Base-by-base conservation (phyloP, 2,329 filamentous ascomycete species). In the Diplodia sapinea region DNA sequence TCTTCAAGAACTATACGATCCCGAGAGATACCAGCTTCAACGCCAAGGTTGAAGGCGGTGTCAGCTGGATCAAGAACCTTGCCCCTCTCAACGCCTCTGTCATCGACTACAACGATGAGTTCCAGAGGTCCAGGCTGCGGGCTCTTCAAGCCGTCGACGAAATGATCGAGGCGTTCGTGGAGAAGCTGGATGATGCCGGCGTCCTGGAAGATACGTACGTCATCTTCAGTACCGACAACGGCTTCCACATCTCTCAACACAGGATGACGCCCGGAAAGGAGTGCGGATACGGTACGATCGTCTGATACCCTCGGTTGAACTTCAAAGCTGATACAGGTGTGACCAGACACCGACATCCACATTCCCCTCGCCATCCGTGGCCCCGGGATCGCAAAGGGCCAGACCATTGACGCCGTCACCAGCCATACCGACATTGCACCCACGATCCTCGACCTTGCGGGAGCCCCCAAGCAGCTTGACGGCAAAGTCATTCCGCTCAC, bases 1-100 rank as follows among this genome's bases (percentile, higher is more conserved):
- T 91, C 0, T 92, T 92, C 73, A 74, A 82, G 2, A 83, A 86
- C 33, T 83, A 81, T 0, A 84, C 81, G 26, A 84, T 91, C 0
- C 90, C 90, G 0, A 81, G 90, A 9, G 88, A 84, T 0, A 78
- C 81, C 0, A 87, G 87, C 73, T 92, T 92, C 76, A 92, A 93
- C 71, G 89, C 89, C 0, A 82, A 86, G 2, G 78, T 80, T 69
- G 85, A 80, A 9, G 81, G 78, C 54, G 80, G 82, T 5, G 82
- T 79, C 0, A 81, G 78, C 62, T 86, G 83, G 83, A 74, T 86
- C 40, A 74, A 71, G 9, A 72, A 73, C 17, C 75, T 86, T 0
- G 78, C 79, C 0, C 74, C 79, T 55, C 81, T 83, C 70, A 84
- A 83, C 68, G 72, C 80, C 57, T 77, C 79, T 0, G 79, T 81